A percentile compares a stretch with the other conserved stretches of the same genome.
These are phyloP conservation scores for Phytophthora cryptogea DNA, from an alignment of 352 stramenopile genomes.

Conservation along the genomic window DNA sequence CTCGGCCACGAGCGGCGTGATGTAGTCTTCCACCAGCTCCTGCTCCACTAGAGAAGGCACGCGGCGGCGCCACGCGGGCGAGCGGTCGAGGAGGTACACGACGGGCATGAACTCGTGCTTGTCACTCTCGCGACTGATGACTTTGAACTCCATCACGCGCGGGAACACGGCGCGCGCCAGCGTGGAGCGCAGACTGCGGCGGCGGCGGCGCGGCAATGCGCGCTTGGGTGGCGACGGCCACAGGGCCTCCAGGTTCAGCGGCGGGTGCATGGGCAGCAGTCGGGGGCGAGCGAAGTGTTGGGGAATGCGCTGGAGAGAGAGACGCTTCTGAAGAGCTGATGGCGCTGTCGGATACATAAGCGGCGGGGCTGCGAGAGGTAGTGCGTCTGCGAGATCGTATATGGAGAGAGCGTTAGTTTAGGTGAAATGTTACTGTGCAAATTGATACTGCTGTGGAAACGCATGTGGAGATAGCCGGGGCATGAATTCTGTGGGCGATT, in stretches of 20 bases:
- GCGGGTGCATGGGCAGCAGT: slow-evolving; percentile 14
- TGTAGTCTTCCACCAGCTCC: slow-evolving; percentile 62
- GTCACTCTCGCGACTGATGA: slow-evolving; percentile 69
- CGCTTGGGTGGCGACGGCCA: slow-evolving; percentile 28
- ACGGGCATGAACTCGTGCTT: slow-evolving; percentile 84
- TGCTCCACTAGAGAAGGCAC: slow-evolving; percentile 55
- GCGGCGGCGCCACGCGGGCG: slow-evolving; percentile 48
- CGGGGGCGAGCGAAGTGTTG: slow-evolving; percentile 1
- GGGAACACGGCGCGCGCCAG: slow-evolving; percentile 59
- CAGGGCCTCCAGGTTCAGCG: slow-evolving; percentile 29
- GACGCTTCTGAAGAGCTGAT: slow-evolving; percentile 2
- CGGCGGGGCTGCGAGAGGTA: no score
- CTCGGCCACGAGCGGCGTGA: slow-evolving; percentile 49
- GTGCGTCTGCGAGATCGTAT: no score
- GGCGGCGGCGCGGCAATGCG: slow-evolving; percentile 17
- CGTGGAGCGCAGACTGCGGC: slow-evolving; percentile 24
- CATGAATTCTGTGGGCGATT: not conserved
- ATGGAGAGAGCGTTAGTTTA: no score
- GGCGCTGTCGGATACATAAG: not conserved
- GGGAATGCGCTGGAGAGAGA: not conserved
- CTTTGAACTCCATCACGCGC: slow-evolving; percentile 78
- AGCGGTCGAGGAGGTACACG: slow-evolving; percentile 73
- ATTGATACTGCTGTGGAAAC: not conserved
- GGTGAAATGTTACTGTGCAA: not conserved
- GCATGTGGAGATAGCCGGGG: no score